Evolutionary conservation across 2,329 filamentous ascomycete genomes (phyloP).

Genomic region (Pleochaeta shiraiana): DNA sequence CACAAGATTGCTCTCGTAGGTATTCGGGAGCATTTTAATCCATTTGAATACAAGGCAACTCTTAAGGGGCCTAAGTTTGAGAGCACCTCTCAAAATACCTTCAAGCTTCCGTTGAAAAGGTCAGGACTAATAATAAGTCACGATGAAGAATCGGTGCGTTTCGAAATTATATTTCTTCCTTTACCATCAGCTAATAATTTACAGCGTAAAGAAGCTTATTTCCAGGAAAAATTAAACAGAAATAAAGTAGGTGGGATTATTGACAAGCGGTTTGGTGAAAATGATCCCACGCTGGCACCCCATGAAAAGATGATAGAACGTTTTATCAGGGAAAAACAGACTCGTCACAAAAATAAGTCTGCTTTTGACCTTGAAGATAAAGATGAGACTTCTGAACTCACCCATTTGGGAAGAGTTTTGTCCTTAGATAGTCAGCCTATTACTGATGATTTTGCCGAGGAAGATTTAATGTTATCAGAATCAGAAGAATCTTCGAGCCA

Average conservation of each 20-base stretch:
- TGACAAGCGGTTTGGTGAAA: conserved; percentile 88
- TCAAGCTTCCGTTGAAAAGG: conserved; percentile 41
- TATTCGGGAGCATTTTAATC: conserved; percentile 94
- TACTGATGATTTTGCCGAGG: conserved; percentile 60
- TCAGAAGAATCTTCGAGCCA: conserved; percentile 35
- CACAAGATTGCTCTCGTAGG: conserved; percentile 56
- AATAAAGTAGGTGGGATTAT: conserved; percentile 86
- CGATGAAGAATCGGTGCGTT: conserved; percentile 58
- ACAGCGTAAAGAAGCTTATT: conserved; percentile 10
- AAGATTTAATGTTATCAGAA: conserved; percentile 37
- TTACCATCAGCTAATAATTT: conserved; percentile 6
- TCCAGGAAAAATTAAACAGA: conserved; percentile 54
- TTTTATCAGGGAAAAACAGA: conserved; percentile 74
- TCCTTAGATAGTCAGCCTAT: conserved; percentile 32
- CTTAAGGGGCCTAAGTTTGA: conserved; percentile 66
- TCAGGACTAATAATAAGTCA: conserved; percentile 69
- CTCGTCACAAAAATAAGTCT: conserved; percentile 50
- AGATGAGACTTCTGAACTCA: conserved; percentile 45
- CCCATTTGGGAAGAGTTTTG: conserved; percentile 62
- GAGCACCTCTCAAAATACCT: conserved; percentile 33
- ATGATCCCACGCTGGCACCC: conserved; percentile 79
- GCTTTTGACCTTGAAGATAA: conserved; percentile 85
- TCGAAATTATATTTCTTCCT: not conserved
- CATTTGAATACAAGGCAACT: conserved; percentile 79
- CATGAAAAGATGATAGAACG: conserved; percentile 84